Evolutionary conservation across 1,284 basidiomycete species (phyloP), one percentile per base, ranked within the genome.

Genomic region (Phylloporus sp.): DNA sequence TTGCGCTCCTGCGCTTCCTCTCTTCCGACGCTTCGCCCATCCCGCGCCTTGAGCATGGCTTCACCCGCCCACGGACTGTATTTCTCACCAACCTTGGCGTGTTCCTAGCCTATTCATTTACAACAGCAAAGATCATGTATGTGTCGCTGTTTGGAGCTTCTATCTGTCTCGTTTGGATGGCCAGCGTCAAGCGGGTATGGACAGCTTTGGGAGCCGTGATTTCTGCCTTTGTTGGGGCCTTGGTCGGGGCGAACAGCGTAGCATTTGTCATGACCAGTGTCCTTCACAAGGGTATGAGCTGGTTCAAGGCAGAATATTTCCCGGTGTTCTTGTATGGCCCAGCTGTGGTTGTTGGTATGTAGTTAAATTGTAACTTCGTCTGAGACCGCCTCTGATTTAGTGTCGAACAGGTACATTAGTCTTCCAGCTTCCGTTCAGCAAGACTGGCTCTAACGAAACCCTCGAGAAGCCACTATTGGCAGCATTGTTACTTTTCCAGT

Each of bases 1-100:
- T 98, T 22, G 93, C 93, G 0, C 86, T 98, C 34, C 80, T 98
- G 39, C 84, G 85, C 46, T 84, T 95, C 73, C 85, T 99, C n/a
- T 89, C 93, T 1, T 88, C 89, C 0, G 70, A 82, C 0, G 80
- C 79, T 5, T 93, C 92, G 0, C 84, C 89, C 2, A 76, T 95
- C 5, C 86, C 89, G 1, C 79, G 80, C 0, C 81, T 93, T 18
- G 85, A 83, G 6, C 76, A 79, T 63, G 84, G 85, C 17, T 85
- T 86, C 70, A 78, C 80, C 6, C 81, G 79, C 31, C 90, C 91
- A 1, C 80, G 82, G 15, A 90, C 89, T 0, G 89, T 96, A 52
- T 98, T 92, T 80, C 92, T 92, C 75, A 86, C 89, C 2, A 80
- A 92, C 54, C 81, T 94, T 26, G 90, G 91, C 18, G 69, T 79